Base-by-base conservation (phyloP, 2,329 filamentous ascomycete genomes). In the Diaporthe vexans region DNA sequence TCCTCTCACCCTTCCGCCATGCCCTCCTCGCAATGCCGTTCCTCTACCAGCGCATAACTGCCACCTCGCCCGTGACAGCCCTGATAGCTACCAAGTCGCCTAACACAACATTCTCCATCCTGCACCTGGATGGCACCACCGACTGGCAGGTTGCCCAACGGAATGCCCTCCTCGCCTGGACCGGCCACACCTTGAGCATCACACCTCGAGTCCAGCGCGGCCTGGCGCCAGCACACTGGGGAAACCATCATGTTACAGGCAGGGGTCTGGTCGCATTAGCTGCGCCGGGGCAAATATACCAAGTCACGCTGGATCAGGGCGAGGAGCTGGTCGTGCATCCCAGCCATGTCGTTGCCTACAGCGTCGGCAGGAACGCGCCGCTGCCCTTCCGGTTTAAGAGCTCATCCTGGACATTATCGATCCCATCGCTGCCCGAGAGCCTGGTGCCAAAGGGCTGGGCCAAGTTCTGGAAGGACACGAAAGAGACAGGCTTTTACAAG, bases 111-210 rank as follows among this genome's bases (percentile, higher is more conserved):
- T 95, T 99, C 78, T 92, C 94, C 17, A 91, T 97, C 10, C 89
- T 99, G 35, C 94, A 96, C 81, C 90, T 99, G 68, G 95, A 99
- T 85, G 97, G 97, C 74, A 95, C 95, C 6, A 92, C 95, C 74
- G 97, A 99, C 85, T 99, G 97, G 96, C 94, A 98, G 87, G 87
- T 99, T 11, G 90, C 94, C 9, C 95, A 98, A 82, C 90, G 94
- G 76, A 93, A 94, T 77, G 95, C 95, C 1, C 88, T 99, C 71
- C 88, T 98, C n/a, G 97, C 97, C 72, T 99, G 97, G 97, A 98
- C 96, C 0, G 97, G 97, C 37, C 94, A 97, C 82, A 95, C 94
- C 0, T 87, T 99, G 72, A 87, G 88, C 21, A 89, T 97, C 58
- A 92, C 91, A 48, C 94, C 95, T 3, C 92, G 91, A 61, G 87